phyloP scores from a whole-genome alignment of 805 yeast genomes.

The Candida saitoana region DNA sequence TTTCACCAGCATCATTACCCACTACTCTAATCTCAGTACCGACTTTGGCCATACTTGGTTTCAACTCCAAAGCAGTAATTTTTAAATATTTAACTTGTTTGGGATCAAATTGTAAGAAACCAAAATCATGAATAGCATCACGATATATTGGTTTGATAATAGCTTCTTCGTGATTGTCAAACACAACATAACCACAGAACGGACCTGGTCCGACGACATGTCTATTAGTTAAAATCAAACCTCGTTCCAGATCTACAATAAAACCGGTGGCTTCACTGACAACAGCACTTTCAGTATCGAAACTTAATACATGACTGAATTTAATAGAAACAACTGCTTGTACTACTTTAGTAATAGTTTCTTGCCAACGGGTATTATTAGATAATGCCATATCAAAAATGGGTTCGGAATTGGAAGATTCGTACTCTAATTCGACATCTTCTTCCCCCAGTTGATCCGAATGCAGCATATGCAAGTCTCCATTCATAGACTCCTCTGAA shows the following conservation, averaged over 20 bases:
- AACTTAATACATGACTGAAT: conserved; percentile 79
- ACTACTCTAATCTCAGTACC: conserved; percentile 92
- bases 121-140: conserved; percentile 95
- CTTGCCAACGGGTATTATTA: conserved; percentile 55
- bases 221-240: conserved; percentile 84
- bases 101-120: conserved; percentile 79
- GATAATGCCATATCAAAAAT: conserved; percentile 12
- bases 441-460: conserved; percentile 4
- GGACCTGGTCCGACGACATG: conserved; percentile 97
- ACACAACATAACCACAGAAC: conserved; percentile 84
- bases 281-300: conserved; percentile 78
- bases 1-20: conserved; percentile 96
- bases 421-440: conserved; percentile 9
- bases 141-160: conserved; percentile 81
- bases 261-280: conserved; percentile 95
- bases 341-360: conserved; percentile 76
- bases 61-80: conserved; percentile 59
- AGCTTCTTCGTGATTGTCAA: conserved; percentile 92
- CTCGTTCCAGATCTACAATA: conserved; percentile 77
- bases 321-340: conserved; percentile 85
- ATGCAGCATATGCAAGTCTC: conserved; percentile 3
- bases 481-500: conserved; percentile 7
- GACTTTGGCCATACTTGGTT: conserved; percentile 83
- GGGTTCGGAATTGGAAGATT: conserved; percentile 12
- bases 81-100: conserved; percentile 66